Evolutionary conservation across 805 yeast species (phyloP).

Genomic region (Schizosaccharomyces cryophilus): DNA sequence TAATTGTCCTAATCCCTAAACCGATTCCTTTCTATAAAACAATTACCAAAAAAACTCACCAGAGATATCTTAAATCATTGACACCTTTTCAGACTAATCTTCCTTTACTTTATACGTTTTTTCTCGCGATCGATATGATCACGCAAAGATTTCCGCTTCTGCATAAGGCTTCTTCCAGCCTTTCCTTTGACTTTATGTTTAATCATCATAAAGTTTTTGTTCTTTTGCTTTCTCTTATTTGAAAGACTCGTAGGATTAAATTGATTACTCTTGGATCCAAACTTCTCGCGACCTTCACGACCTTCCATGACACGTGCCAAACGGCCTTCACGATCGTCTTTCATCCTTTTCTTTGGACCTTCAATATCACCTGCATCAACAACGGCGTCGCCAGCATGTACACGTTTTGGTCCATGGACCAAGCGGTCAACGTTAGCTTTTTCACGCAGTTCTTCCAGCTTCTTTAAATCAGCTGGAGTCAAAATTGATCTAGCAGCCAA

Average conservation of each 20-base stretch:
- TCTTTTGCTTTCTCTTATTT: conserved; percentile 82
- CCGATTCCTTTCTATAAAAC: too few relatives aligned
- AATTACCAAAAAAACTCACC: too few relatives aligned
- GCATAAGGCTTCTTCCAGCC: conserved; percentile 68
- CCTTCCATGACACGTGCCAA: conserved; percentile 73
- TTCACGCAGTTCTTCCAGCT: conserved; percentile 61
- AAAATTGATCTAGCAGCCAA: conserved; percentile 55
- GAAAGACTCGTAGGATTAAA: conserved; percentile 50
- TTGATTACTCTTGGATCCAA: conserved; percentile 47
- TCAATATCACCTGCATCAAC: conserved; percentile 58
- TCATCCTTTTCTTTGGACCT: conserved; percentile 47
- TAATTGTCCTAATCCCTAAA: too few relatives aligned
- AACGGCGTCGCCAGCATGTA: conserved; percentile 23
- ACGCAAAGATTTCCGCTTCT: conserved; percentile 60
- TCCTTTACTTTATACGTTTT: conserved; percentile 22
- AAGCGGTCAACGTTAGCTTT: conserved; percentile 62
- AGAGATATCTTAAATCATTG: too few relatives aligned
- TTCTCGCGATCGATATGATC: conserved; percentile 81
- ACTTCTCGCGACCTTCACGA: conserved; percentile 74
- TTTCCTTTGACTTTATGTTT: conserved; percentile 91
- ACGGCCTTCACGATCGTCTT: conserved; percentile 75
- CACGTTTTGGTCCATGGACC: conserved; percentile 29
- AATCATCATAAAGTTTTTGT: conserved; percentile 98
- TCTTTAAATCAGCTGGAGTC: conserved; percentile 96
- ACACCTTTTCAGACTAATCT: too few relatives aligned